phyloP scores from a whole-genome alignment of 129 eudicot species.

The Flaveria brownii region DNA sequence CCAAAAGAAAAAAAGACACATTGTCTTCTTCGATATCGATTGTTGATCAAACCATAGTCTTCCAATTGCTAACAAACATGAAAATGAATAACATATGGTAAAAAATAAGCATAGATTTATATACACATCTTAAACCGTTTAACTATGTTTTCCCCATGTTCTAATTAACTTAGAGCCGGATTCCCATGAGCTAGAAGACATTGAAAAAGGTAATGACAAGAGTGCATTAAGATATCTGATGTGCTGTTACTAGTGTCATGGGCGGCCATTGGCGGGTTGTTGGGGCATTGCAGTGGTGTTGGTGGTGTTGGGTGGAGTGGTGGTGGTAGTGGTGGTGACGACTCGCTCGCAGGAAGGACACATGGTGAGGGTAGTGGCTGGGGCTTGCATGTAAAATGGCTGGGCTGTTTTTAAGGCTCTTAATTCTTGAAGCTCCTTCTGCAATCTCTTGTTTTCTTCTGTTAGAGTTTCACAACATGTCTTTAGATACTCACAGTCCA shows the following conservation, averaged over 20 bases:
- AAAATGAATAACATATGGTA: slow-evolving; percentile 1
- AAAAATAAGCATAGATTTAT: slow-evolving; percentile 21
- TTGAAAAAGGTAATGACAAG: slow-evolving; percentile 16
- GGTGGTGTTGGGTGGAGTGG: slow-evolving; percentile 32
- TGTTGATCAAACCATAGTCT: slow-evolving; percentile 35
- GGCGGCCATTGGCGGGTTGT: slow-evolving; percentile 14
- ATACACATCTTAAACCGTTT: background rate
- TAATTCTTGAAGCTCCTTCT: slow-evolving; percentile 91
- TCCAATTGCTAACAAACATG: slow-evolving; percentile 26
- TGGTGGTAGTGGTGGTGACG: slow-evolving; percentile 59
- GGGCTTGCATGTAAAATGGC: slow-evolving; percentile 90
- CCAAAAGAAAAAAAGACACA: slow-evolving; percentile 15
- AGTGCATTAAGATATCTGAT: background rate
- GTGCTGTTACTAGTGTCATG: background rate
- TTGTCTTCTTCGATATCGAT: slow-evolving; percentile 21
- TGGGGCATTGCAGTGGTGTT: background rate
- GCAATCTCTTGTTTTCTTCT: slow-evolving; percentile 92
- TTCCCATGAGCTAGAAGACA: slow-evolving; percentile 15
- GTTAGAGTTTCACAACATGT: slow-evolving; percentile 90
- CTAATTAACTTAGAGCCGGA: slow-evolving; percentile 10
- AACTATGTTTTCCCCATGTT: background rate
- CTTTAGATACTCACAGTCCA: slow-evolving; percentile 96
- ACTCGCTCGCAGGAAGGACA: slow-evolving; percentile 96
- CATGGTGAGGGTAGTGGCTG: slow-evolving; percentile 97
- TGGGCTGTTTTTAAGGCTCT: slow-evolving; percentile 83